phyloP scores from a whole-genome alignment of 306 rosid genomes.

The Quercus ilex region DNA sequence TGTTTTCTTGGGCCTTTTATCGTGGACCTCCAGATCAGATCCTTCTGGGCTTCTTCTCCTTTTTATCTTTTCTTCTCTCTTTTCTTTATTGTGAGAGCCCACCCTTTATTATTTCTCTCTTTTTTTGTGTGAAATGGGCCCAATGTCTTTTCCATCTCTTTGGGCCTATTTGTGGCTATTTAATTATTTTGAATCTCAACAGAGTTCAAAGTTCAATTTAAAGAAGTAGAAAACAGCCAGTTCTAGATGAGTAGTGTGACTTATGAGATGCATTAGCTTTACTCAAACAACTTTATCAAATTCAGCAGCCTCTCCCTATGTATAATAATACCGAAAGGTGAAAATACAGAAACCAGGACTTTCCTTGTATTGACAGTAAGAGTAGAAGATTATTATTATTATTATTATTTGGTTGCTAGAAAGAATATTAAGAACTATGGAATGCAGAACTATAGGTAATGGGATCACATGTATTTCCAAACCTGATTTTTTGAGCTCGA shows the following conservation, averaged over 20 bases:
- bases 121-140: too few species aligned
- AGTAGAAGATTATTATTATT: not conserved
- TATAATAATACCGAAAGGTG: not conserved
- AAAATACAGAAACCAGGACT: not conserved
- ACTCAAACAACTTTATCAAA: not conserved
- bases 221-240: not conserved
- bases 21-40: too few species aligned
- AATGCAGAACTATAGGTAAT: not conserved
- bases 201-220: not conserved
- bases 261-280: not conserved
- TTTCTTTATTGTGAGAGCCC: too few species aligned
- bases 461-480: not conserved
- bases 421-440: not conserved
- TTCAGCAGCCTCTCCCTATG: not conserved
- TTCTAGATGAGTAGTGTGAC: not conserved
- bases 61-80: too few species aligned
- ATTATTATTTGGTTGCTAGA: not conserved
- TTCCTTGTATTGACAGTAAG: not conserved
- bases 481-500: constrained; percentile 79
- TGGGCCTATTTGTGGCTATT: too few species aligned
- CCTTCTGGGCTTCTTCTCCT: too few species aligned
- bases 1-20: too few species aligned
- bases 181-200: too few species aligned
- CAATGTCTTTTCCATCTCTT: too few species aligned
- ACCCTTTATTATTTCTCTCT: too few species aligned